Evolutionary conservation across 75 land plant species (phyloP), one percentile per base, ranked within the genome.

Genomic region (Gnetum montanum): DNA sequence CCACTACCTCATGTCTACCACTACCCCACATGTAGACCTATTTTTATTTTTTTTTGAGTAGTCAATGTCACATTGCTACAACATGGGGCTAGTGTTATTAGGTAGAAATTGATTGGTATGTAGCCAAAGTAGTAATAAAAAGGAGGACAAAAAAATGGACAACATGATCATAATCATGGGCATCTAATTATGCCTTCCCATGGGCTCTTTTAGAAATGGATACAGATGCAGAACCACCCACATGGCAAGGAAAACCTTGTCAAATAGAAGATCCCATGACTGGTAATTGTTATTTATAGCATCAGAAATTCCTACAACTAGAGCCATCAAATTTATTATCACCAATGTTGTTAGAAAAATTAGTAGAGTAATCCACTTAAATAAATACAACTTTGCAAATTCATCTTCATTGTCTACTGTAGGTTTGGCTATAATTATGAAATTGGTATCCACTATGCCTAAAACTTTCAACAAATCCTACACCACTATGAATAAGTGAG

Each of bases 181-280:
- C 25, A 82, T 86, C 65, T 86, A 70, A 69, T 86, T 86, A 55
- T 86, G 86, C 56, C 73, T 78, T 37, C 90, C 90, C 90, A 86
- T 82, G 90, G 44, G 85, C 95, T n/a, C n/a, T n/a, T n/a, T n/a
- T n/a, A n/a, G n/a, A n/a, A n/a, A n/a, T n/a, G n/a, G n/a, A n/a
- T n/a, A n/a, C n/a, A n/a, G n/a, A n/a, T n/a, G n/a, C n/a, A n/a
- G n/a, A n/a, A n/a, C n/a, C n/a, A n/a, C n/a, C 95, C 95, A 89
- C 59, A 89, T 79, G 29, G 95, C 83, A 57, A 89, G 85, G 72
- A 89, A 89, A 0, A 89, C 71, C 71, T 82, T 89, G 29, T 91
- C 97, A 34, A 91, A 91, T 29, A 91, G 69, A 91, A 91, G 20
- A n/a, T 91, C 97, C 97, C 97, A 91, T 15, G 92, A 83, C 16